Conservation (phyloP, 2,329 filamentous ascomycete species). For the Fusarium verrucosum region DNA sequence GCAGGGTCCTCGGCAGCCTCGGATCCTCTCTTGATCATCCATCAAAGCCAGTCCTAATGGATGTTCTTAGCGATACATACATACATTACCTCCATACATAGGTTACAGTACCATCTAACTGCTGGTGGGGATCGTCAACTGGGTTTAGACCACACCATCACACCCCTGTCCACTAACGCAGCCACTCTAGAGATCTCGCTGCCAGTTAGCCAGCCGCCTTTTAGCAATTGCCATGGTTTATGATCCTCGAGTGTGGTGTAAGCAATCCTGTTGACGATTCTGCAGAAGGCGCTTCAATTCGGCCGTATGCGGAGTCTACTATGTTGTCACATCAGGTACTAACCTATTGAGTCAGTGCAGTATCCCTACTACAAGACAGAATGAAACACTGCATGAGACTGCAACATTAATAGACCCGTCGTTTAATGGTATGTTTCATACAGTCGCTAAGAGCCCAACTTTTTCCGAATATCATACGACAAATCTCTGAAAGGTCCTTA, state of each 20-base stretch:
- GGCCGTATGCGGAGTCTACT: background rate
- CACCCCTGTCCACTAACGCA: conserved; percentile 16
- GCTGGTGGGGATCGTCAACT: conserved; percentile 8
- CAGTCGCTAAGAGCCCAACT: background rate
- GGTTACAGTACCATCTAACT: too few relatives aligned
- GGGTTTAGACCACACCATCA: background rate
- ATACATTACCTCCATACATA: too few relatives aligned
- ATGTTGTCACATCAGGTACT: background rate
- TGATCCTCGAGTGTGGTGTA: background rate
- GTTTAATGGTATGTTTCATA: conserved; percentile 1
- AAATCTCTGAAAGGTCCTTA: background rate
- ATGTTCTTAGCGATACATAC: background rate
- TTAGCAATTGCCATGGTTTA: background rate
- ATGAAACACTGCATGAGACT: background rate
- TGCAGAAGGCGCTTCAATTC: background rate
- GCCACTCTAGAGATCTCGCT: conserved; percentile 8
- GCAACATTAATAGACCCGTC: background rate
- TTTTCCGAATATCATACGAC: conserved; percentile 12
- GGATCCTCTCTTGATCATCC: background rate
- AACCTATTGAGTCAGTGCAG: background rate
- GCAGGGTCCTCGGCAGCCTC: conserved; percentile 14
- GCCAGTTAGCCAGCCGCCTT: background rate
- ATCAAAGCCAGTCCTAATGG: background rate
- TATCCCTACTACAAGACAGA: background rate
- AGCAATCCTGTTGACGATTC: background rate